phyloP scores from a whole-genome alignment of 306 rosid genomes.

The Sphenostylis stenocarpa region DNA sequence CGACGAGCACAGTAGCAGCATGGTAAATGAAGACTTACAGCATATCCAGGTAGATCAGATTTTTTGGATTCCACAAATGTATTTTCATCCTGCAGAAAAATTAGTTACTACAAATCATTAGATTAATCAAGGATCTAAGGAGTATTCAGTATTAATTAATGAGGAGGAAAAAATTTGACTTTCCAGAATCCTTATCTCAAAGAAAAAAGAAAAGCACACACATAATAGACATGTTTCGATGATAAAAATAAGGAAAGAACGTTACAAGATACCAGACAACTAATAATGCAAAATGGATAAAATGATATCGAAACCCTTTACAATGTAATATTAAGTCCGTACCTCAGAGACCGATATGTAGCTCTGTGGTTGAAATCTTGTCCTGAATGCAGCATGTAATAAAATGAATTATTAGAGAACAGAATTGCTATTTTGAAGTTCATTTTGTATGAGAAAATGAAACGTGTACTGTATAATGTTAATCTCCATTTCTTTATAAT shows the following conservation, averaged over 20 bases:
- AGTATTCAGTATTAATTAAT: background rate
- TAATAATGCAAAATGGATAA: background rate
- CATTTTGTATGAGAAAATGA: conserved; percentile 7
- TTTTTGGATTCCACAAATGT: conserved; percentile 46
- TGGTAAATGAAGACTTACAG: conserved; percentile 39
- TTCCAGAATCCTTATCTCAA: background rate
- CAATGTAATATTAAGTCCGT: conserved; percentile 4
- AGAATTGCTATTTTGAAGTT: conserved; percentile 1
- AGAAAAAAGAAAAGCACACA: background rate
- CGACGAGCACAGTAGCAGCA: background rate
- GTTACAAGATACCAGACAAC: background rate
- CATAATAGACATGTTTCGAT: background rate
- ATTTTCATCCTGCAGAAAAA: conserved; percentile 42
- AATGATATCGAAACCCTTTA: background rate
- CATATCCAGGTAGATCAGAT: conserved; percentile 61
- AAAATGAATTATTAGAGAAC: conserved; percentile 25
- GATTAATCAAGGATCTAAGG: background rate
- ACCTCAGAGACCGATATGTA: conserved; percentile 47
- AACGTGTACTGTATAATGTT: background rate
- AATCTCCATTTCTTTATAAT: background rate
- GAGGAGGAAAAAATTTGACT: background rate
- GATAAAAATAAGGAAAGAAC: background rate
- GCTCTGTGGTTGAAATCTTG: conserved; percentile 38
- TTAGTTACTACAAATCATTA: conserved; percentile 20
- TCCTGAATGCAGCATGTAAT: conserved; percentile 35